These are phyloP conservation scores for Malus domestica DNA, from an alignment of 306 rosid species.

Conservation along the genomic window ASM211411v1 NC_041802.1:27926001-27926500, in stretches of 20 bases:
- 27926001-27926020: constrained; percentile 1
- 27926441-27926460: too few species aligned
- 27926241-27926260: neutral
- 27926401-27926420: too few species aligned
- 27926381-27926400: too few species aligned
- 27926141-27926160: neutral
- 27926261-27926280: neutral
- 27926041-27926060: fast-evolving
- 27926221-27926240: neutral
- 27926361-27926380: too few species aligned
- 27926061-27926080: neutral
- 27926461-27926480: too few species aligned
- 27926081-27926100: constrained; percentile 2
- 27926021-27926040: neutral
- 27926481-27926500: fast-evolving
- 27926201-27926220: neutral
- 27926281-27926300: neutral
- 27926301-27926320: neutral
- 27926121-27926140: neutral
- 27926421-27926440: fast-evolving
- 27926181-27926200: neutral
- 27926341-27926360: neutral
- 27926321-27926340: constrained; percentile 14
- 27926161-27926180: neutral
- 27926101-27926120: constrained; percentile 4